These are phyloP conservation scores for Hysterium pulicare DNA, from an alignment of 2,329 filamentous ascomycete species.

Conservation along the genomic window DNA sequence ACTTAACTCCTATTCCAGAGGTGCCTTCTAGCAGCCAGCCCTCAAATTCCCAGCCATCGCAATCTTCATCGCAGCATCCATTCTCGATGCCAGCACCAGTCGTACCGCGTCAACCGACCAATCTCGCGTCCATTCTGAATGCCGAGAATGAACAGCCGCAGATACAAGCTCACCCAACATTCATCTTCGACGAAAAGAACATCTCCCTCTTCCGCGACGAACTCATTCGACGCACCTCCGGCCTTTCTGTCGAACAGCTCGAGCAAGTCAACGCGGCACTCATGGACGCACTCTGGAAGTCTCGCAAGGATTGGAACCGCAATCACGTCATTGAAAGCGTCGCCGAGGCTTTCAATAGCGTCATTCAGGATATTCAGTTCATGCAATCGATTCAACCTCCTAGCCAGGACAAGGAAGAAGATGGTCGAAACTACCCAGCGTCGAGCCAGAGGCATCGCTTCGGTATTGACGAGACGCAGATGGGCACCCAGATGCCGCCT, in stretches of 20 bases:
- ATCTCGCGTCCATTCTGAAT: constrained; percentile 44
- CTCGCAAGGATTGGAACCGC: constrained; percentile 78
- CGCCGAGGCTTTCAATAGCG: constrained; percentile 69
- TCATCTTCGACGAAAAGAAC: constrained; percentile 49
- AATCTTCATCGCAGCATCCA: constrained; percentile 30
- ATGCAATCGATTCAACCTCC: constrained; percentile 44
- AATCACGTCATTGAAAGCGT: constrained; percentile 65
- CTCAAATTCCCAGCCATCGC: constrained; percentile 37
- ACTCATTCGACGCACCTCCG: constrained; percentile 66
- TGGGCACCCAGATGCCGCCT: not conserved
- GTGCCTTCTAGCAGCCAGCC: constrained; percentile 33
- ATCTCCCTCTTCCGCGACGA: constrained; percentile 59
- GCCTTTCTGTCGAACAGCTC: constrained; percentile 86
- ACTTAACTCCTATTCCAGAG: constrained; percentile 23
- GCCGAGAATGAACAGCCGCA: constrained; percentile 28
- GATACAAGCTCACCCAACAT: constrained; percentile 3
- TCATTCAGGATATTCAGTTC: constrained; percentile 64
- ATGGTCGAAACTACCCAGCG: not conserved
- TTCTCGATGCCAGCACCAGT: constrained; percentile 34
- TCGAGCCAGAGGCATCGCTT: not conserved
- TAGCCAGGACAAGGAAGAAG: constrained; percentile 33
- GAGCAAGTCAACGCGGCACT: constrained; percentile 88
- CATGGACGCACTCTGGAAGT: constrained; percentile 86
- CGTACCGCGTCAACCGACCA: constrained; percentile 30
- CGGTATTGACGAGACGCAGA: not conserved